A percentile compares a stretch with the other conserved stretches of the same genome.
These are phyloP conservation scores for Sesbania bispinosa DNA, from an alignment of 306 rosid species.

Conservation along the genomic window DNA sequence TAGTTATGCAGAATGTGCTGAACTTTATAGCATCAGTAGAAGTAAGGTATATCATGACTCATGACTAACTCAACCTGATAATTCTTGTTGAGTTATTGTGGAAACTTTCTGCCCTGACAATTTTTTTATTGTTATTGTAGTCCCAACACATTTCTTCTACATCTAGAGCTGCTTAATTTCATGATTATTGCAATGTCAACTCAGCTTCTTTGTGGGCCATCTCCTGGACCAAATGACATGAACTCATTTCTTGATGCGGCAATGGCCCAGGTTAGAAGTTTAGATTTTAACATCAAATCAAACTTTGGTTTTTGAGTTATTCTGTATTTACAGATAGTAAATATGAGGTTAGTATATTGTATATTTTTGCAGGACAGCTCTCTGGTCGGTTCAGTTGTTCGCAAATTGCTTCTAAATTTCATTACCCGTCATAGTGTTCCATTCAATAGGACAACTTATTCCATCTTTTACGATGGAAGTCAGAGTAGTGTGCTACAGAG, in stretches of 20 bases:
- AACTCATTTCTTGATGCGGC: constrained; percentile 94
- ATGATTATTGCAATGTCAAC: constrained; percentile 90
- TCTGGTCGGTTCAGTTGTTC: constrained; percentile 65
- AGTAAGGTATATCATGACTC: constrained; percentile 65
- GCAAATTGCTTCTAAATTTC: constrained; percentile 68
- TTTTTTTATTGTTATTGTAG: constrained; percentile 35
- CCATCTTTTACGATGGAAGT: constrained; percentile 68
- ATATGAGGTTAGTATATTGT: constrained; percentile 25
- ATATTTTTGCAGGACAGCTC: constrained; percentile 77
- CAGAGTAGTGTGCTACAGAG: constrained; percentile 88
- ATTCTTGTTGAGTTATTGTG: constrained; percentile 24
- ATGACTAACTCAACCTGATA: constrained; percentile 28
- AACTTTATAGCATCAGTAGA: constrained; percentile 76
- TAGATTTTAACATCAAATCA: constrained; percentile 20
- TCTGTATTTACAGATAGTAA: constrained; percentile 10
- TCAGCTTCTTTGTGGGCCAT: constrained; percentile 96
- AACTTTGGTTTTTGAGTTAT: constrained; percentile 17
- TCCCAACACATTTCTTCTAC: constrained; percentile 64
- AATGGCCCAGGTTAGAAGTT: constrained; percentile 78
- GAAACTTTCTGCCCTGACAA: constrained; percentile 35
- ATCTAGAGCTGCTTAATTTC: constrained; percentile 92
- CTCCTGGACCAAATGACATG: constrained; percentile 78
- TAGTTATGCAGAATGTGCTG: constrained; percentile 68
- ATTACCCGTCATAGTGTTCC: constrained; percentile 52
- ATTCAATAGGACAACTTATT: constrained; percentile 55